Evolutionary conservation across 306 rosid species (phyloP).

Genomic region (Prunus fruticosa): DNA sequence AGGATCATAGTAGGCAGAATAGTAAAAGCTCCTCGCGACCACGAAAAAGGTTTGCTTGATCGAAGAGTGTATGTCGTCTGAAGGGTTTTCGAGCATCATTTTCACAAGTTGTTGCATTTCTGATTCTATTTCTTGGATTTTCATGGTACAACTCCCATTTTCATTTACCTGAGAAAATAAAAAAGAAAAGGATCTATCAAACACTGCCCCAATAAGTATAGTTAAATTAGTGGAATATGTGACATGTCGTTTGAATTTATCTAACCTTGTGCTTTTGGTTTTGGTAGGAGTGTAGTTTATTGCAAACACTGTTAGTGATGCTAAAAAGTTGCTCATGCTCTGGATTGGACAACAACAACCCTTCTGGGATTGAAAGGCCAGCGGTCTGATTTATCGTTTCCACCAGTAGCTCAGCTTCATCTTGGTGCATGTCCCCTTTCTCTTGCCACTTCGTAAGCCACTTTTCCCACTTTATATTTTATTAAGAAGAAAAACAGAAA

Average conservation of each 20-base stretch:
- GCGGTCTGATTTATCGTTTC: constrained; percentile 60
- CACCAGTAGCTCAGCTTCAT: constrained; percentile 65
- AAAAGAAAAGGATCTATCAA: neutral
- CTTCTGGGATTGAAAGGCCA: constrained; percentile 43
- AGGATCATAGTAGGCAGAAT: constrained; percentile 59
- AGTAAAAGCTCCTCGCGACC: constrained; percentile 66
- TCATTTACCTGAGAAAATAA: constrained; percentile 33
- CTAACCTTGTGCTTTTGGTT: constrained; percentile 61
- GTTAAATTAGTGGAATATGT: neutral
- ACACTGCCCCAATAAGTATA: neutral
- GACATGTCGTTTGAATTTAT: neutral
- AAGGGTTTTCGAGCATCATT: constrained; percentile 52
- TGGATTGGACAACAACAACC: constrained; percentile 37
- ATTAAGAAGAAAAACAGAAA: neutral
- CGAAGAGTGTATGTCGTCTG: constrained; percentile 37
- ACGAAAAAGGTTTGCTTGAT: constrained; percentile 68
- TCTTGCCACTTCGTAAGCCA: constrained; percentile 73
- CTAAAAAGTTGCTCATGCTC: constrained; percentile 39
- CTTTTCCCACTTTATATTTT: constrained; percentile 57
- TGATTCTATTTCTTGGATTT: constrained; percentile 45
- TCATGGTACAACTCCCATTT: constrained; percentile 18
- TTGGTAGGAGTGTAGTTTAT: constrained; percentile 41
- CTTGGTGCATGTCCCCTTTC: constrained; percentile 54
- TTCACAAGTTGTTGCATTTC: constrained; percentile 70
- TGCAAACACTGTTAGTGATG: constrained; percentile 58